phyloP scores from a whole-genome alignment of 2,329 filamentous ascomycete species.

The Beauveria caledonica region DNA sequence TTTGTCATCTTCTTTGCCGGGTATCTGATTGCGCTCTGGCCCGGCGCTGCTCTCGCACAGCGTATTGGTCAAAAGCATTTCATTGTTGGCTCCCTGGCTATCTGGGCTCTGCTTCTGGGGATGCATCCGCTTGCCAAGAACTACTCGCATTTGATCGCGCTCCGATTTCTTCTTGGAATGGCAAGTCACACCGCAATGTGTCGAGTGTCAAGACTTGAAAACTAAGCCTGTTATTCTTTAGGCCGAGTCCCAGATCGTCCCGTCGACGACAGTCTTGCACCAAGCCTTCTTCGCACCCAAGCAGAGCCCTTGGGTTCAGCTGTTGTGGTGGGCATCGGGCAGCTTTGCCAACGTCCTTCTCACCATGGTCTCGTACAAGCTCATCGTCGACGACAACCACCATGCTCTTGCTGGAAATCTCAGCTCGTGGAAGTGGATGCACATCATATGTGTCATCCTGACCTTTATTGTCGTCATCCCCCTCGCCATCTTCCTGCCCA shows the following conservation, averaged over 20 bases:
- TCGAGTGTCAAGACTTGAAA: background rate
- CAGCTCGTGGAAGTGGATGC: slow-evolving; percentile 39
- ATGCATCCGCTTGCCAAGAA: slow-evolving; percentile 18
- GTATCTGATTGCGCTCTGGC: slow-evolving; percentile 19
- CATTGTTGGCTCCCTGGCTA: slow-evolving; percentile 16
- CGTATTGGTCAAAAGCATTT: slow-evolving; percentile 19
- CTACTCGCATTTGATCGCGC: slow-evolving; percentile 16
- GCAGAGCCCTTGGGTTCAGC: slow-evolving; percentile 22
- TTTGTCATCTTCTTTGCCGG: slow-evolving; percentile 19
- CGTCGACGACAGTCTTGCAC: slow-evolving; percentile 21
- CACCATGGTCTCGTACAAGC: slow-evolving; percentile 22
- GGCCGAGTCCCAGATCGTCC: slow-evolving; percentile 22
- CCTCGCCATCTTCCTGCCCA: slow-evolving; percentile 16
- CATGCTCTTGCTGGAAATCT: slow-evolving; percentile 15
- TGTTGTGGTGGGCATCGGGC: slow-evolving; percentile 22
- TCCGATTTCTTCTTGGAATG: slow-evolving; percentile 19
- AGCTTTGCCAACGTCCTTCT: slow-evolving; percentile 21
- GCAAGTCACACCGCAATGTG: slow-evolving; percentile 3
- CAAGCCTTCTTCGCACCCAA: slow-evolving; percentile 22
- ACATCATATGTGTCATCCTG: slow-evolving; percentile 44
- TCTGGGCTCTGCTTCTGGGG: slow-evolving; percentile 19
- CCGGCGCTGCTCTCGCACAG: slow-evolving; percentile 17
- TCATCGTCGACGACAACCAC: slow-evolving; percentile 17
- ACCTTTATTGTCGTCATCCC: slow-evolving; percentile 40
- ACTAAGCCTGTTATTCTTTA: slow-evolving; percentile 1